Percentiles rank a stretch among this genome's conserved stretches.
Evolutionary conservation across 2,329 filamentous ascomycete species (phyloP).

Genomic region (Botrytis paeoniae): DNA sequence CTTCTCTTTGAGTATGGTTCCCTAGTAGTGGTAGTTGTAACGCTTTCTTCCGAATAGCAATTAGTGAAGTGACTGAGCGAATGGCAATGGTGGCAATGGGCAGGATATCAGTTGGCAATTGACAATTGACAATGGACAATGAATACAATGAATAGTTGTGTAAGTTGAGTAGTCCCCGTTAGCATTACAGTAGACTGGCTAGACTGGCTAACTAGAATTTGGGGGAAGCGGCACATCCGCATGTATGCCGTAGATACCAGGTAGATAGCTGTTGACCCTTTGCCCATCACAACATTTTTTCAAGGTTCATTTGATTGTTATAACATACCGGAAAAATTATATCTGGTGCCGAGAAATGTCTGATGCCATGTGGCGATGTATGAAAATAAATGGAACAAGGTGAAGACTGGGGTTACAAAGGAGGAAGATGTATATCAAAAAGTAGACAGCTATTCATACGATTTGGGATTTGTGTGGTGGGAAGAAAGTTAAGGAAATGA

Average conservation of each 20-base stretch:
- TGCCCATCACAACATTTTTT: background rate
- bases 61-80: background rate
- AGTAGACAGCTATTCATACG: background rate
- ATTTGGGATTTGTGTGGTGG: background rate
- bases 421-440: background rate
- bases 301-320: background rate
- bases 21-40: background rate
- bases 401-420: background rate
- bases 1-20: background rate
- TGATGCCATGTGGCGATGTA: background rate
- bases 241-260: background rate
- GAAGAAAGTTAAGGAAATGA: constrained; percentile 3
- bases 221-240: background rate
- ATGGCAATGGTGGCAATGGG: background rate
- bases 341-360: background rate
- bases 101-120: background rate
- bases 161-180: background rate
- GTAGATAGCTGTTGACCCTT: background rate
- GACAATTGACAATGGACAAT: background rate
- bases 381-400: background rate
- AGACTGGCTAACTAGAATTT: background rate
- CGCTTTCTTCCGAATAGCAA: background rate
- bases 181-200: background rate
- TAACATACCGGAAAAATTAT: constrained; percentile 6
- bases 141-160: too few species aligned